phyloP scores from a whole-genome alignment of 257 asterid species.

The Echites panduratus region DNA sequence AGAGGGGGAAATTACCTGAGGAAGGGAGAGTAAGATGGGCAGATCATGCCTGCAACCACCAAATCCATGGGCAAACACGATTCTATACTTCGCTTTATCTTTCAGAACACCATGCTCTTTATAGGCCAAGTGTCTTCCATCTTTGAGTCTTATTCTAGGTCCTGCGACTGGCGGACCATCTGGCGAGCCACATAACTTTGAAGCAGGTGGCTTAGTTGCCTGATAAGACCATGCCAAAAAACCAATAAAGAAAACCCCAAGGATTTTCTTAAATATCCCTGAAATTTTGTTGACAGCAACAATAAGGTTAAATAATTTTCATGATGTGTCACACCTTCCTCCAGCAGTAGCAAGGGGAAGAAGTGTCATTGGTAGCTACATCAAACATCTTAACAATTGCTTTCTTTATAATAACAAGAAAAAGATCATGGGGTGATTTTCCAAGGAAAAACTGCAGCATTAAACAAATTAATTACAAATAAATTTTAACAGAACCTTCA shows the following conservation, averaged over 20 bases:
- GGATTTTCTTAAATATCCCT: constrained; percentile 59
- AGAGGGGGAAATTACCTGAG: constrained; percentile 33
- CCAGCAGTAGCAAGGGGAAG: background rate
- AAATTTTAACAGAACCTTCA: background rate
- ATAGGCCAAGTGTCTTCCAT: constrained; percentile 82
- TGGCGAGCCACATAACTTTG: constrained; percentile 52
- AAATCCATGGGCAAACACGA: constrained; percentile 64
- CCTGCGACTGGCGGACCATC: constrained; percentile 71
- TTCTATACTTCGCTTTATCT: constrained; percentile 60
- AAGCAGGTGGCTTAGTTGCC: constrained; percentile 65
- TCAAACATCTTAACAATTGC: background rate
- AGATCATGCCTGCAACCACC: constrained; percentile 45
- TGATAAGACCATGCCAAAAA: constrained; percentile 69
- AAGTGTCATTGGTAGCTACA: background rate
- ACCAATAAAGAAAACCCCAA: constrained; percentile 49
- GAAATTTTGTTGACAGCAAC: constrained; percentile 22
- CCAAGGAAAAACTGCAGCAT: background rate
- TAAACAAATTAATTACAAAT: background rate
- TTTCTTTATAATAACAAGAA: background rate
- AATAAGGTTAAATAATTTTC: background rate
- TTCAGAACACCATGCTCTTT: constrained; percentile 59
- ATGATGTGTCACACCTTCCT: background rate
- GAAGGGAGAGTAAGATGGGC: constrained; percentile 35
- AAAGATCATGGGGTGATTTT: background rate
- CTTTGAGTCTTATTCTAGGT: constrained; percentile 66